Evolutionary conservation across 345 rosid genomes (phyloP).

Genomic region (Physaria fendleri): DNA sequence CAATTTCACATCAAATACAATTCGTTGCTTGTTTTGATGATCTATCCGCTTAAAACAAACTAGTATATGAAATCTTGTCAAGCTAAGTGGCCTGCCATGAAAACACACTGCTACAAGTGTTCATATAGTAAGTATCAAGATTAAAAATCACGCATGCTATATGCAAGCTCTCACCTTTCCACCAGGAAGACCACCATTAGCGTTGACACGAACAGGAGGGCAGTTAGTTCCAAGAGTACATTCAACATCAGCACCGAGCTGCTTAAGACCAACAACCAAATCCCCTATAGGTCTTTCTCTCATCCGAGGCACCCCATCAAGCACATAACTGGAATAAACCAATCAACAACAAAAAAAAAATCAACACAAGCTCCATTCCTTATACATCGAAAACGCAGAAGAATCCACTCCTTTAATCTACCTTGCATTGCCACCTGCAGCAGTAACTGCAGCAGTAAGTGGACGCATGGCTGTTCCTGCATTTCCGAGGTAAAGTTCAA

Average conservation of each 20-base stretch:
- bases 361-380: neutral
- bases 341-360: neutral
- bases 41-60: neutral
- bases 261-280: constrained; percentile 80
- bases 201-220: constrained; percentile 79
- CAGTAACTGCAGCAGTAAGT: constrained; percentile 83
- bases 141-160: neutral
- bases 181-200: constrained; percentile 90
- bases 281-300: constrained; percentile 96
- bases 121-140: neutral
- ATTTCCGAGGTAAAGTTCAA: constrained; percentile 88
- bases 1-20: too few relatives aligned
- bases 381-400: neutral
- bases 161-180: constrained; percentile 59
- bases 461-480: constrained; percentile 99
- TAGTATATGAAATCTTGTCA: neutral
- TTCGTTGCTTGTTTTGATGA: neutral
- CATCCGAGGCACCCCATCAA: constrained; percentile 96
- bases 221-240: constrained; percentile 73
- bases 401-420: neutral
- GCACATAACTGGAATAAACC: constrained; percentile 51
- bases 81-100: neutral
- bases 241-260: constrained; percentile 82
- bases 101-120: neutral
- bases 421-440: constrained; percentile 92